phyloP scores from a whole-genome alignment of 768 basidiomycete species.

The Lactarius hatsudake region DNA sequence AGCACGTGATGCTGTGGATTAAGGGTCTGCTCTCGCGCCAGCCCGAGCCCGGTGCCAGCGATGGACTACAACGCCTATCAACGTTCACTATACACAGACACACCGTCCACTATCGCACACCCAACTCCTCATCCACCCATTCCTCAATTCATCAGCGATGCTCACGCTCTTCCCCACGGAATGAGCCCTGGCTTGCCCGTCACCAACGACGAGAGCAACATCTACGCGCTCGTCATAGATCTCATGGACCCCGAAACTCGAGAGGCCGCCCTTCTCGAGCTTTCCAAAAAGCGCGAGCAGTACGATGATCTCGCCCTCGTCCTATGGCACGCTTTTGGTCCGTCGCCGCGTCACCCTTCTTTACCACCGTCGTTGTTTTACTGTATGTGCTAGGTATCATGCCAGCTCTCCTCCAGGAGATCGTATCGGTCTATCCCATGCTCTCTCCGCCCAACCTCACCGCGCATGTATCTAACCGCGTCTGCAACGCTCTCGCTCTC shows the following conservation, averaged over 20 bases:
- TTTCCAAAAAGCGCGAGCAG: slow-evolving; percentile 98
- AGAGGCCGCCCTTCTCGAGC: slow-evolving; percentile 87
- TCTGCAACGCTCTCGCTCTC: slow-evolving; percentile 97
- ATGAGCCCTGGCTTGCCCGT: slow-evolving; percentile 31
- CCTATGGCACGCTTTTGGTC: slow-evolving; percentile 98
- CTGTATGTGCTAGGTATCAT: slow-evolving; percentile 69
- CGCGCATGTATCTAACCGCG: slow-evolving; percentile 96
- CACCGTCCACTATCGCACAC: slow-evolving; percentile 53
- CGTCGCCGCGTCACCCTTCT: slow-evolving; percentile 26
- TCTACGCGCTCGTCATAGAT: slow-evolving; percentile 87
- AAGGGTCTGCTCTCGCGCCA: background rate
- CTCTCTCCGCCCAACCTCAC: slow-evolving; percentile 94
- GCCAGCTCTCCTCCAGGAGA: slow-evolving; percentile 96
- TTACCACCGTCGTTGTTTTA: slow-evolving; percentile 7
- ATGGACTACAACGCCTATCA: slow-evolving; percentile 66
- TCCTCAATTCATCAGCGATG: slow-evolving; percentile 38
- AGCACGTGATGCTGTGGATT: slow-evolving; percentile 16
- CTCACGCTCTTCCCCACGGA: slow-evolving; percentile 29
- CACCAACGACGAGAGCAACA: slow-evolving; percentile 68
- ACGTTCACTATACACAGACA: slow-evolving; percentile 59
- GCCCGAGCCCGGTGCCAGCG: background rate
- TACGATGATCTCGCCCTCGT: slow-evolving; percentile 98
- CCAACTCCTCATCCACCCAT: slow-evolving; percentile 51
- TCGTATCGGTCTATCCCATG: slow-evolving; percentile 96
- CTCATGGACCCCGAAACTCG: slow-evolving; percentile 79